Conservation (phyloP, 805 yeast species). For the Spathaspora arborariae region DNA sequence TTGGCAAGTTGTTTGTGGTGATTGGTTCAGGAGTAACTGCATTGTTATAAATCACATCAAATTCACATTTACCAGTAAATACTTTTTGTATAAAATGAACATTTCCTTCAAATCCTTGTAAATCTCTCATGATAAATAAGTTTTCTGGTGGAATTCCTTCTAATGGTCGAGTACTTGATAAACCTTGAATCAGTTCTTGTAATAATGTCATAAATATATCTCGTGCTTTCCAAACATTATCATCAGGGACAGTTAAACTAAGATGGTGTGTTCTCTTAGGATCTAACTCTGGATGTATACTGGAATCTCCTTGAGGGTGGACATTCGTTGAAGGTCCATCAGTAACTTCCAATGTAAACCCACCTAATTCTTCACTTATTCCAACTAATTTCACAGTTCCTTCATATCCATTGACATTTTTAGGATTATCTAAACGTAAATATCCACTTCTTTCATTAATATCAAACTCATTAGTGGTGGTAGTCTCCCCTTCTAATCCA, state of each 20-base stretch:
- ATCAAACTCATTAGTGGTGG: conserved; percentile 7
- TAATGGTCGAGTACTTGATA: conserved; percentile 17
- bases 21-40: conserved; percentile 43
- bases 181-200: conserved; percentile 59
- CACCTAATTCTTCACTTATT: conserved; percentile 59
- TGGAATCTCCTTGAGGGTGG: conserved; percentile 32
- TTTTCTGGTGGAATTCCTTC: conserved; percentile 44
- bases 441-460: conserved; percentile 17
- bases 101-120: conserved; percentile 64
- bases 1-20: conserved; percentile 30
- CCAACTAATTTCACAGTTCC: conserved; percentile 43
- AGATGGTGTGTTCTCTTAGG: conserved; percentile 61
- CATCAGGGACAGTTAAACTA: conserved; percentile 68
- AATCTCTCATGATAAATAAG: conserved; percentile 53
- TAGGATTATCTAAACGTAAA: conserved; percentile 22
- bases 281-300: conserved; percentile 44
- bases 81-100: conserved; percentile 75
- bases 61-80: conserved; percentile 71
- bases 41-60: conserved; percentile 60
- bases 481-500: conserved; percentile 61
- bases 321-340: conserved; percentile 49
- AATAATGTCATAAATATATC: conserved; percentile 70
- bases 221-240: conserved; percentile 69
- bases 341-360: conserved; percentile 56
- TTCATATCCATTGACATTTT: conserved; percentile 22